Evolutionary conservation across 2,329 filamentous ascomycete species (phyloP).

Genomic region (Hypoxylon sp.): DNA sequence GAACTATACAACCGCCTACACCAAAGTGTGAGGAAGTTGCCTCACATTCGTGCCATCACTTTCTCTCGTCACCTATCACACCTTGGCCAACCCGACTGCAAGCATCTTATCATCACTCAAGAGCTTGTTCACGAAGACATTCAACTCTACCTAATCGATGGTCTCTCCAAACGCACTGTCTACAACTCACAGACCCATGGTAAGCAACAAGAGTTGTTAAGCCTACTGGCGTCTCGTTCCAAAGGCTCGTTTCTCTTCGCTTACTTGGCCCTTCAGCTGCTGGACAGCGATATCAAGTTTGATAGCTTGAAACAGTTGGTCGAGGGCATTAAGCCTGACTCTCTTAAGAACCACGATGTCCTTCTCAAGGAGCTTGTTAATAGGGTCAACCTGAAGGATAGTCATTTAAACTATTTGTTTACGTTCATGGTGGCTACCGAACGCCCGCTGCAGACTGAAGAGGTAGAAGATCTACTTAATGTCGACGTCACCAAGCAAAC

Average conservation of each 20-base stretch:
- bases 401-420: conserved; percentile 47
- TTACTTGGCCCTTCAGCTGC: conserved; percentile 49
- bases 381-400: conserved; percentile 45
- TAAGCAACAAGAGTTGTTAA: conserved; percentile 46
- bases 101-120: conserved; percentile 50
- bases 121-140: conserved; percentile 53
- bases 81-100: conserved; percentile 48
- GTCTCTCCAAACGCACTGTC: conserved; percentile 35
- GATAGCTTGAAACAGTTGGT: conserved; percentile 45
- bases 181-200: conserved; percentile 41
- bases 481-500: conserved; percentile 45
- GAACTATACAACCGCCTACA: conserved; percentile 52
- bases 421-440: conserved; percentile 53
- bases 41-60: conserved; percentile 49
- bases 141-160: conserved; percentile 47
- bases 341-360: conserved; percentile 40
- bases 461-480: conserved; percentile 51
- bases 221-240: conserved; percentile 49
- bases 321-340: conserved; percentile 41
- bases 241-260: conserved; percentile 55
- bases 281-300: conserved; percentile 44
- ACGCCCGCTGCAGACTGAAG: conserved; percentile 50
- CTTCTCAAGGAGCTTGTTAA: conserved; percentile 45
- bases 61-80: conserved; percentile 53
- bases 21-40: conserved; percentile 46